Evolutionary conservation across 1,284 basidiomycete genomes (phyloP), one percentile per base, ranked within the genome.

Genomic region (Cystobasidium slooffiae): DNA sequence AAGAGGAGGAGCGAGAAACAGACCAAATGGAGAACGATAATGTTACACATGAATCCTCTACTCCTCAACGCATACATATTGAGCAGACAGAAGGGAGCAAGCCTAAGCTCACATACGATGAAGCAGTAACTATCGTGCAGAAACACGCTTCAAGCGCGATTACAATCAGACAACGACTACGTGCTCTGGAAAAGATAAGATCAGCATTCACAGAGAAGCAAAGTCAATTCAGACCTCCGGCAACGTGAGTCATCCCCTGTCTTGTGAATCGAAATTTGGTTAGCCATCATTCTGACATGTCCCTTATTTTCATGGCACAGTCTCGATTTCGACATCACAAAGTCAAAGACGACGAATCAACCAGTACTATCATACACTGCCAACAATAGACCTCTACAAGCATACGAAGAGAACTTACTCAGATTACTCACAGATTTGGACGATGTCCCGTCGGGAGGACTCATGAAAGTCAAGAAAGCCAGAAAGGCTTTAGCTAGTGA

Each of bases 341-440:
- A 72, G 43, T 72, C 69, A 14, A 31, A 59, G n/a, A 6, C 31
- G 10, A 1, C 46, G n/a, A 41, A 22, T 10, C 61, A 63, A n/a
- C 69, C 69, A 39, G 39, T 72, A 10, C 61, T 72, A 18, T 18
- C 61, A 41, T 72, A 72, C 43, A 61, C 56, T 31, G 43, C 59
- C 9, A 55, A 61, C 47, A 72, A 72, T 51, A 59, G 69, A 16
- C 69, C 69, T 16, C 41, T 63, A 18, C 58, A 53, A 55, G 69
- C 69, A 52, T 64, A 63, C 51, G 69, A 72, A 53, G 69, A 72
- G 61, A 53, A 39, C 10, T 47, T 72, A 14, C 69, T 72, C 37
- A 59, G 69, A 10, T 44, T 72, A 18, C 47, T 72, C 8, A 53
- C 59, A 22, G 59, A 72, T 43, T 20, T 72, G 14, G 69, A 72